A percentile compares a stretch with the other conserved stretches of the same genome.
phyloP scores from a whole-genome alignment of 768 basidiomycete genomes.

The Porphyrellus cyaneotinctus region DNA sequence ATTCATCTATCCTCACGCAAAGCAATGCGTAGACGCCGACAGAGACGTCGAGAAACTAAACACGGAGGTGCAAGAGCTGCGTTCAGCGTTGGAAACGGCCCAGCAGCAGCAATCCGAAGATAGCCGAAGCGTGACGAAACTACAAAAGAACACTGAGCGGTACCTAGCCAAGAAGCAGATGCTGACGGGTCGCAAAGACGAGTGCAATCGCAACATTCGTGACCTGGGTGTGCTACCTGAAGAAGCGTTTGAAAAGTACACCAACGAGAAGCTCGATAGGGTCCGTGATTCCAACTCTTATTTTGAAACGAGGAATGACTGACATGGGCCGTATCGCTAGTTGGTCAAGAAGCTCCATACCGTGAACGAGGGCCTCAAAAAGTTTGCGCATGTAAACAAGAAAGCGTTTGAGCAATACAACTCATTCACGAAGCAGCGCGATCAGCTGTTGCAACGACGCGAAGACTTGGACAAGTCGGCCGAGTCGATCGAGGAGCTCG shows the following conservation, averaged over 20 bases:
- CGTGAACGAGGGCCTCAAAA: conserved; percentile 90
- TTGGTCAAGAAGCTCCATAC: conserved; percentile 89
- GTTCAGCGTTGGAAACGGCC: conserved; percentile 61
- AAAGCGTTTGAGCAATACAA: conserved; percentile 98
- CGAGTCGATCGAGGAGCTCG: conserved; percentile 84
- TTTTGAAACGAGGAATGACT: background rate
- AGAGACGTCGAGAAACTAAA: conserved; percentile 64
- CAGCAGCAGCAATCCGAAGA: conserved; percentile 87
- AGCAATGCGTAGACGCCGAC: conserved; percentile 52
- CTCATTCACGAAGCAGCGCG: conserved; percentile 96
- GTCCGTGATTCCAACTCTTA: conserved; percentile 41
- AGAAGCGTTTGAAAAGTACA: conserved; percentile 96
- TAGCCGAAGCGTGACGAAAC: conserved; percentile 76
- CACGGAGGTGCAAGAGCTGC: conserved; percentile 62
- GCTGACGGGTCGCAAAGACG: conserved; percentile 79
- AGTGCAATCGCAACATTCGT: conserved; percentile 92
- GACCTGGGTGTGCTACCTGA: conserved; percentile 96
- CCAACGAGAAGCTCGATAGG: conserved; percentile 79
- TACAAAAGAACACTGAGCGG: conserved; percentile 94
- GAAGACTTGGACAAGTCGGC: conserved; percentile 92
- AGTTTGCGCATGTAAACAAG: conserved; percentile 98
- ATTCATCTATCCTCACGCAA: background rate
- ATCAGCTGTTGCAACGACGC: conserved; percentile 80
- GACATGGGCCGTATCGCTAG: conserved; percentile 38
- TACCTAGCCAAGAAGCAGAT: conserved; percentile 92